phyloP scores from a whole-genome alignment of 176 grass and related monocot genomes.

The Chloris gayana region DNA sequence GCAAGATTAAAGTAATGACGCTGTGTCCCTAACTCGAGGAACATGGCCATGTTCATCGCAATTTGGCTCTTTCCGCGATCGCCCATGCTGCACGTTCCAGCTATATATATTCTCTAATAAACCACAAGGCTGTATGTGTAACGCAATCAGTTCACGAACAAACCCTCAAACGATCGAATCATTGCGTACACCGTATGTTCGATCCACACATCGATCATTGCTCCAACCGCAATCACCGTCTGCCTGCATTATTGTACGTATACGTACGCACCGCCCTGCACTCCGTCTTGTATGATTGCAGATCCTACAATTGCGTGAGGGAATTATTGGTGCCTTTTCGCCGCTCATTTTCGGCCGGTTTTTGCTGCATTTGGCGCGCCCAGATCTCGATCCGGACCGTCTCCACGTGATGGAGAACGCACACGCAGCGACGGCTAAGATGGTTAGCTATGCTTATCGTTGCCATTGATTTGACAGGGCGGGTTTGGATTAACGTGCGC shows the following conservation, averaged over 20 bases:
- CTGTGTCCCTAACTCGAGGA: background rate
- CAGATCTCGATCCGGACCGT: slow-evolving; percentile 33
- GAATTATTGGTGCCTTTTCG: background rate
- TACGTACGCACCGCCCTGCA: background rate
- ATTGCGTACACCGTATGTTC: background rate
- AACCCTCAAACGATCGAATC: background rate
- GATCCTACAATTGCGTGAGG: background rate
- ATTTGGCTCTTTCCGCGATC: background rate
- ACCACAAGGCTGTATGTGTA: background rate
- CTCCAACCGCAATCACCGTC: background rate
- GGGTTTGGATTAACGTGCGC: background rate
- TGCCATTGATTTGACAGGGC: slow-evolving; percentile 20
- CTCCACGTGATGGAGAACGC: slow-evolving; percentile 1
- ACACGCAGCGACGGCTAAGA: background rate
- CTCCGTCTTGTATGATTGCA: background rate
- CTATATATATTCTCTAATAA: background rate
- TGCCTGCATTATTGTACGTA: slow-evolving; percentile 21
- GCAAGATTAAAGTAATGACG: slow-evolving; percentile 3
- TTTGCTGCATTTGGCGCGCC: background rate
- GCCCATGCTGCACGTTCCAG: background rate
- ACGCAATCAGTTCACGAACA: background rate
- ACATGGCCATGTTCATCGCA: slow-evolving; percentile 9
- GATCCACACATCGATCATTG: background rate
- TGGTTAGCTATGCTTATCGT: too few species aligned
- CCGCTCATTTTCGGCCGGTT: background rate